Conservation (phyloP, 257 asterid genomes). For the Capsicum rhomboideum region DNA sequence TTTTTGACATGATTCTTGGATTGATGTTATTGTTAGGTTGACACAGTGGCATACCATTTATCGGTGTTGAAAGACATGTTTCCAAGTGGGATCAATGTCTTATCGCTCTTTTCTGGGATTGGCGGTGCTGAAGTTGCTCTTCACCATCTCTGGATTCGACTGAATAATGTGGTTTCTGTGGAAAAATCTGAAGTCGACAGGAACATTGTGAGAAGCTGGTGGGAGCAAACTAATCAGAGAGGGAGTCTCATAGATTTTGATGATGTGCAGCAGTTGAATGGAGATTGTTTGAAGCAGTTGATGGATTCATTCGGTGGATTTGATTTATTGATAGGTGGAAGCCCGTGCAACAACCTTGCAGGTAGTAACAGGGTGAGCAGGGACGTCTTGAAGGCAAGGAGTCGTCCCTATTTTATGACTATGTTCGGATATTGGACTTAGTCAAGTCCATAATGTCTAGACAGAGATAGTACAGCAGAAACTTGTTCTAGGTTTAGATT, state of each 20-base stretch:
- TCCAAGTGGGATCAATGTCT: background rate
- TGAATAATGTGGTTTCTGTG: background rate
- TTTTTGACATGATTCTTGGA: background rate
- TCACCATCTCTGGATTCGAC: background rate
- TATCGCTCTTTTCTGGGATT: background rate
- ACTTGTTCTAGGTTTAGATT: background rate
- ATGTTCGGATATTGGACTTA: background rate
- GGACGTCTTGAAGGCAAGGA: slow-evolving; percentile 1
- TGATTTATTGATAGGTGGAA: background rate
- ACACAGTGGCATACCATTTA: background rate
- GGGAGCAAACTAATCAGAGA: background rate
- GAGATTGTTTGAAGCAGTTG: background rate
- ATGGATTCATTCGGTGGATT: background rate
- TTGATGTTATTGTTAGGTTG: background rate
- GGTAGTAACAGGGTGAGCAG: background rate
- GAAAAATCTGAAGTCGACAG: background rate
- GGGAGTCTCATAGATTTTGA: background rate
- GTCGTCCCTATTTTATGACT: background rate
- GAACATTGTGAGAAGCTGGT: background rate
- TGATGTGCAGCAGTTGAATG: background rate
- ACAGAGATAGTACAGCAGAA: background rate
- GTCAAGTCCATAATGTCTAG: background rate
- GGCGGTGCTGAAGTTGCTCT: slow-evolving; percentile 2
- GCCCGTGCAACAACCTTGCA: background rate
- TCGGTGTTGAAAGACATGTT: background rate